These are phyloP conservation scores for Nothomitra cinnamomea DNA, from an alignment of 2,329 filamentous ascomycete genomes.

Conservation along the genomic window DNA sequence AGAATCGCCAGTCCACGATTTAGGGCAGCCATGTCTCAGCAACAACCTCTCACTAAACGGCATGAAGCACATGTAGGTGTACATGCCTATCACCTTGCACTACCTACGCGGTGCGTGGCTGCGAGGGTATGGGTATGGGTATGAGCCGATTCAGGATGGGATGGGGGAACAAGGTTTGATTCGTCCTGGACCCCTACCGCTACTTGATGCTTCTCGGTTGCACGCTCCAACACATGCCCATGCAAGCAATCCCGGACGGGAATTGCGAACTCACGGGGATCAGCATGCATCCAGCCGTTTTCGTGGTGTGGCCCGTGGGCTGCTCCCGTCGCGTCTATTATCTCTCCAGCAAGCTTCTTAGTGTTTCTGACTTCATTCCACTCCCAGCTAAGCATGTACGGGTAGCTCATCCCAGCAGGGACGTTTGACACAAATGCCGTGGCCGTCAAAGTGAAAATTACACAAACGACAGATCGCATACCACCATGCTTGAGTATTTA, in stretches of 20 bases:
- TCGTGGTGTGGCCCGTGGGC: conserved; percentile 2
- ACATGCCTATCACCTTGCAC: too few species aligned
- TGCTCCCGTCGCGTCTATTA: conserved; percentile 3
- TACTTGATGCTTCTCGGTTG: conserved; percentile 1
- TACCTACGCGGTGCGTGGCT: too few species aligned
- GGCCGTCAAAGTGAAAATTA: conserved; percentile 1
- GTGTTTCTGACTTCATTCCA: neutral
- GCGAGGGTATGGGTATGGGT: too few species aligned
- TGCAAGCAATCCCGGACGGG: conserved; percentile 2
- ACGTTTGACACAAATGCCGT: neutral
- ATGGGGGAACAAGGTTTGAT: too few species aligned
- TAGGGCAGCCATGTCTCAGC: too few species aligned
- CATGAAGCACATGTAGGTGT: too few species aligned
- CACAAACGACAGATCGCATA: conserved; percentile 4
- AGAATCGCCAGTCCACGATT: too few species aligned
- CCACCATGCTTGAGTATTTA: conserved; percentile 3
- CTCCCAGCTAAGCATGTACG: neutral
- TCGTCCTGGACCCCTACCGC: neutral
- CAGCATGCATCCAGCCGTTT: neutral
- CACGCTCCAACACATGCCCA: conserved; percentile 1
- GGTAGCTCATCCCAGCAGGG: neutral
- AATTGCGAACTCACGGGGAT: conserved; percentile 1
- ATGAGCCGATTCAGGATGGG: too few species aligned
- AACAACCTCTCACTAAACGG: too few species aligned
- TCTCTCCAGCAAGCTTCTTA: neutral